Conservation (phyloP, 2,329 filamentous ascomycete genomes). For the Fonsecaea monophora region DNA sequence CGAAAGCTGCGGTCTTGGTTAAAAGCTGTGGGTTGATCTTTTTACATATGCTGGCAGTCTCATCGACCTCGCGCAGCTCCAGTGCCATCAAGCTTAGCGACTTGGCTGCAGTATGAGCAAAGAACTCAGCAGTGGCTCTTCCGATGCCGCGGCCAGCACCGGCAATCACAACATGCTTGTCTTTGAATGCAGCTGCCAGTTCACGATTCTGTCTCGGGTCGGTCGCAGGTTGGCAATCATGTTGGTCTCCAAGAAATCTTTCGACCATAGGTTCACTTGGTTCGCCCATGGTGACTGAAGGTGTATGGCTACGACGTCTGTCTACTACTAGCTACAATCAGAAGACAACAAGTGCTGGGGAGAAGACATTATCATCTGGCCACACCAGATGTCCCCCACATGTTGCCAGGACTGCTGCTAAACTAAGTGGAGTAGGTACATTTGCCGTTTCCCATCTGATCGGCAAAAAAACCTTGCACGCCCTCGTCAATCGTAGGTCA, state of each 20-base stretch:
- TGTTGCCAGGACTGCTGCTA: not conserved
- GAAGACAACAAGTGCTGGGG: not conserved
- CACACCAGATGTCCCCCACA: slow-evolving; percentile 7
- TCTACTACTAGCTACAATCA: not conserved
- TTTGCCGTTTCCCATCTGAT: slow-evolving; percentile 22
- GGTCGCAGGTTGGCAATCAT: slow-evolving; percentile 32
- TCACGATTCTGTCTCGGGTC: slow-evolving; percentile 34
- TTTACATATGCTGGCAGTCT: slow-evolving; percentile 33
- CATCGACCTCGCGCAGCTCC: slow-evolving; percentile 32
- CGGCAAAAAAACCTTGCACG: slow-evolving; percentile 1
- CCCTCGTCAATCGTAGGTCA: slow-evolving; percentile 7
- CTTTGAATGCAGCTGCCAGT: slow-evolving; percentile 33
- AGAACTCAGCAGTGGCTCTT: slow-evolving; percentile 60
- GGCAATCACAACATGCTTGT: slow-evolving; percentile 59
- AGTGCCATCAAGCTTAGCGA: slow-evolving; percentile 34
- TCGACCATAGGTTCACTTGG: slow-evolving; percentile 26
- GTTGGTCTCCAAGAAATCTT: slow-evolving; percentile 33
- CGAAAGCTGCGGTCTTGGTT: slow-evolving; percentile 31
- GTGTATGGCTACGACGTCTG: not conserved
- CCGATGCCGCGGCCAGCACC: slow-evolving; percentile 65
- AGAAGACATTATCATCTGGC: slow-evolving; percentile 8
- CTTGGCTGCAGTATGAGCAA: slow-evolving; percentile 38
- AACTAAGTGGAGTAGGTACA: slow-evolving; percentile 20
- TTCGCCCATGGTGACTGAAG: not conserved
- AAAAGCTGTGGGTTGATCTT: slow-evolving; percentile 26